Evolutionary conservation across 805 yeast genomes (phyloP).

Genomic region (Teunomyces stri): DNA sequence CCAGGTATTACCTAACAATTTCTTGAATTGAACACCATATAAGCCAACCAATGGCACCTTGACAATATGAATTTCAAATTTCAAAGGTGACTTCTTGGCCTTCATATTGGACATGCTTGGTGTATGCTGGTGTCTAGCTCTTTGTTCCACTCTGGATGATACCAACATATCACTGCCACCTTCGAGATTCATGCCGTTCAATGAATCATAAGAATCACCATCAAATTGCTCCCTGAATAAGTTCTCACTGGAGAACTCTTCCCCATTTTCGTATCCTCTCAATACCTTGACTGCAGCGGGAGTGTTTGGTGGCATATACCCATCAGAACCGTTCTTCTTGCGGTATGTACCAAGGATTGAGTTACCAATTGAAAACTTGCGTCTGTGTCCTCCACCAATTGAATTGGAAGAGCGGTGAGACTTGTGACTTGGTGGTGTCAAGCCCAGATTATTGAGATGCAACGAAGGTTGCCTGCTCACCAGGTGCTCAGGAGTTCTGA

Average conservation of each 20-base stretch:
- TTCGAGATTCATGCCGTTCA: conserved; percentile 48
- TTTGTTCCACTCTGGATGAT: conserved; percentile 57
- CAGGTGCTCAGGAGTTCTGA: conserved; percentile 26
- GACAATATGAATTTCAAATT: conserved; percentile 88
- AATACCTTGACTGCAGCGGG: conserved; percentile 48
- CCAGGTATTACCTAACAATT: conserved; percentile 92
- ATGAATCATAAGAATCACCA: conserved; percentile 61
- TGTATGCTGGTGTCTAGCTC: conserved; percentile 34
- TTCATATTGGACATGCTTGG: conserved; percentile 20
- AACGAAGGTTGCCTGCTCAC: conserved; percentile 41
- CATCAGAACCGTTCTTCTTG: conserved; percentile 45
- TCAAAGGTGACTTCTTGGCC: conserved; percentile 52
- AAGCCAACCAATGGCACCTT: conserved; percentile 87
- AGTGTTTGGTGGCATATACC: conserved; percentile 50
- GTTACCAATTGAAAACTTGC: conserved; percentile 64
- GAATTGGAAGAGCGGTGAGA: conserved; percentile 41
- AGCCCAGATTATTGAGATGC: conserved; percentile 26
- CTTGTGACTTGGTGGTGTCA: conserved; percentile 28
- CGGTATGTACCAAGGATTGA: conserved; percentile 48
- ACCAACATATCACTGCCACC: conserved; percentile 60
- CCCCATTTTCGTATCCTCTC: conserved; percentile 25
- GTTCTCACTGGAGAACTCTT: conserved; percentile 29
- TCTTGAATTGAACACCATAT: conserved; percentile 93
- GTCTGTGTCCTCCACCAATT: conserved; percentile 45
- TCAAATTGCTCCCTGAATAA: conserved; percentile 29